Percentiles rank a stretch among this genome's conserved stretches.
Conservation (phyloP, 129 eudicot species). For the Lactuca saligna region DNA sequence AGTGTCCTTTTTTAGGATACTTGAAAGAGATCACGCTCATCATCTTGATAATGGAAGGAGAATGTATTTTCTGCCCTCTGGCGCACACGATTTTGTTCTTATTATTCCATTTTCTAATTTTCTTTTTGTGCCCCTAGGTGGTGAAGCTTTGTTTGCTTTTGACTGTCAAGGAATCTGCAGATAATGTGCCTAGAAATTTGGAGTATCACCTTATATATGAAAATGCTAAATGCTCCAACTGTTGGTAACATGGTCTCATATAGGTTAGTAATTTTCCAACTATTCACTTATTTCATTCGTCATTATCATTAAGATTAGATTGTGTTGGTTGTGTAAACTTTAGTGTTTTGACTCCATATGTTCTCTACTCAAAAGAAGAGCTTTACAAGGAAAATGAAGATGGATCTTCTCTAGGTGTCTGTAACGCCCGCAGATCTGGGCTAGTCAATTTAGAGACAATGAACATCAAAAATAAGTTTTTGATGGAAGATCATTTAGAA, state of each 20-base stretch:
- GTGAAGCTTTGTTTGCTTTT: no score
- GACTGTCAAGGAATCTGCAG: conserved; percentile 75
- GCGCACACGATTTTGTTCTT: conserved; percentile 9
- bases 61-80: conserved; percentile 47
- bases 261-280: conserved; percentile 49
- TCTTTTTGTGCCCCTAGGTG: no score
- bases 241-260: conserved; percentile 98
- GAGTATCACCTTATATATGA: conserved; percentile 98
- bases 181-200: conserved; percentile 83
- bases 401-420: conserved; percentile 95
- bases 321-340: conserved; percentile 20
- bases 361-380: conserved; percentile 77
- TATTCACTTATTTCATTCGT: conserved; percentile 3
- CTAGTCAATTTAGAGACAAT: no score
- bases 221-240: conserved; percentile 87
- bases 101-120: not conserved
- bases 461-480: no score
- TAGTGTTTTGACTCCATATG: conserved; percentile 96
- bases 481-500: no score
- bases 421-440: no score
- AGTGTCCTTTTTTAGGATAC: conserved; percentile 40
- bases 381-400: conserved; percentile 85
- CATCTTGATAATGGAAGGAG: conserved; percentile 68
- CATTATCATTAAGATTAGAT: conserved; percentile 2
- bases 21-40: conserved; percentile 43